These are phyloP conservation scores for Gossypium gossypioides DNA, from an alignment of 441 rosid genomes.

Conservation along the genomic window DNA sequence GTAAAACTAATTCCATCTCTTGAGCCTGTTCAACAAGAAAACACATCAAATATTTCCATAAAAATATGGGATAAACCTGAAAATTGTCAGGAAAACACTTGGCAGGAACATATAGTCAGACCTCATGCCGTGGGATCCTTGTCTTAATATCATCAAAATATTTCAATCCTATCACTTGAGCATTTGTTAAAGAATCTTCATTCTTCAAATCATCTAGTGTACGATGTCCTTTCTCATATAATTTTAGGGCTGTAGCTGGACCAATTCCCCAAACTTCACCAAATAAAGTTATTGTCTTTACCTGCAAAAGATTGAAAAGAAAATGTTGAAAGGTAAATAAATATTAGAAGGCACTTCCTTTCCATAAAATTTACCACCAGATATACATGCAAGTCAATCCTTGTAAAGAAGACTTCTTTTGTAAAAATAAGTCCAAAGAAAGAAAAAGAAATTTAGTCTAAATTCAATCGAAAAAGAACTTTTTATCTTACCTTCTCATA, in stretches of 20 bases:
- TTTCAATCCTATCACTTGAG: conserved; percentile 76
- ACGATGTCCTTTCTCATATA: conserved; percentile 82
- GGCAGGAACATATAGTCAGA: conserved; percentile 22
- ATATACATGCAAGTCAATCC: not conserved
- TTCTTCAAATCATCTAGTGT: conserved; percentile 64
- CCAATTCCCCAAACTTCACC: conserved; percentile 98
- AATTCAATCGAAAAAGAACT: not conserved
- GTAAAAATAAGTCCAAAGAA: not conserved
- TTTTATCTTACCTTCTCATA: conserved; percentile 67
- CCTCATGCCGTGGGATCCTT: conserved; percentile 87
- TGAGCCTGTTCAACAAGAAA: conserved; percentile 41
- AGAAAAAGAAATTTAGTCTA: not conserved
- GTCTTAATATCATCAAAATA: conserved; percentile 76
- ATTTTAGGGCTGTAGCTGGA: conserved; percentile 83
- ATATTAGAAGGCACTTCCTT: conserved; percentile 1
- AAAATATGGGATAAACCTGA: conserved; percentile 7
- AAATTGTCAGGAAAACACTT: conserved; percentile 2
- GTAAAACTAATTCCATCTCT: conserved; percentile 75
- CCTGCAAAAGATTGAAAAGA: conserved; percentile 37
- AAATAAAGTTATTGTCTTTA: conserved; percentile 61
- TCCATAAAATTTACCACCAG: not conserved
- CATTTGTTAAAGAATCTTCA: conserved; percentile 67
- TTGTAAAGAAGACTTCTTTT: not conserved
- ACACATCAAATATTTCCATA: not conserved
- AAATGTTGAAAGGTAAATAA: conserved; percentile 3